Percentiles rank a stretch among this genome's conserved stretches.
These are phyloP conservation scores for Ceratocystis variospora DNA, from an alignment of 2,329 filamentous ascomycete genomes.

Conservation along the genomic window DNA sequence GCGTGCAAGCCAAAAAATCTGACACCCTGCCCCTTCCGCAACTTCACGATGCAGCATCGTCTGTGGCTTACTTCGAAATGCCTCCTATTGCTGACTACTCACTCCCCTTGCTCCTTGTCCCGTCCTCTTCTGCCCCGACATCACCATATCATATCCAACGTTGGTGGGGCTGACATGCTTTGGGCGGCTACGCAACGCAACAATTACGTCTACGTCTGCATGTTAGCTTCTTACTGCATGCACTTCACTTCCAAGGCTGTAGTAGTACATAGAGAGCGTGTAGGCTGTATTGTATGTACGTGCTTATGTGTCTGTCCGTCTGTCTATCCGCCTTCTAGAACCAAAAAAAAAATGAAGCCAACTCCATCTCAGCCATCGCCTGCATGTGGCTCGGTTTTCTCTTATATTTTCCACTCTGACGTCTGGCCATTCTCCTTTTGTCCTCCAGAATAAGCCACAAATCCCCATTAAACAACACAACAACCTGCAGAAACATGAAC, in stretches of 20 bases:
- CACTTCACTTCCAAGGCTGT: background rate
- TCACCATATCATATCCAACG: background rate
- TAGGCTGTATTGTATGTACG: too few relatives aligned
- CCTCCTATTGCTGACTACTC: too few relatives aligned
- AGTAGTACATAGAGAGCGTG: background rate
- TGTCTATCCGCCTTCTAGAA: background rate
- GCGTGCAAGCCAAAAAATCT: too few relatives aligned
- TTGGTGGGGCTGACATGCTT: background rate
- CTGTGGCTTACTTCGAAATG: too few relatives aligned
- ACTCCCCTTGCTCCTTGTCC: background rate
- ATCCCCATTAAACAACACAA: background rate
- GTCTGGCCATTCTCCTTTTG: too few relatives aligned
- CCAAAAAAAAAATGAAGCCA: background rate
- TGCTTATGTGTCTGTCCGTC: background rate
- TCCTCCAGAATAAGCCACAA: too few relatives aligned
- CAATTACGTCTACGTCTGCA: background rate
- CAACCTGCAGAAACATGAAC: background rate
- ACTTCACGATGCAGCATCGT: too few relatives aligned
- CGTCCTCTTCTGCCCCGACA: background rate
- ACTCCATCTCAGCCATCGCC: background rate
- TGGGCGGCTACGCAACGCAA: background rate
- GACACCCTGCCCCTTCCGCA: too few relatives aligned
- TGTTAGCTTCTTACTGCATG: background rate
- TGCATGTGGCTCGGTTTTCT: too few relatives aligned
- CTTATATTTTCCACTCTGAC: too few relatives aligned